phyloP scores from a whole-genome alignment of 176 grass and related monocot species.

The Aechmea fasciata region DNA sequence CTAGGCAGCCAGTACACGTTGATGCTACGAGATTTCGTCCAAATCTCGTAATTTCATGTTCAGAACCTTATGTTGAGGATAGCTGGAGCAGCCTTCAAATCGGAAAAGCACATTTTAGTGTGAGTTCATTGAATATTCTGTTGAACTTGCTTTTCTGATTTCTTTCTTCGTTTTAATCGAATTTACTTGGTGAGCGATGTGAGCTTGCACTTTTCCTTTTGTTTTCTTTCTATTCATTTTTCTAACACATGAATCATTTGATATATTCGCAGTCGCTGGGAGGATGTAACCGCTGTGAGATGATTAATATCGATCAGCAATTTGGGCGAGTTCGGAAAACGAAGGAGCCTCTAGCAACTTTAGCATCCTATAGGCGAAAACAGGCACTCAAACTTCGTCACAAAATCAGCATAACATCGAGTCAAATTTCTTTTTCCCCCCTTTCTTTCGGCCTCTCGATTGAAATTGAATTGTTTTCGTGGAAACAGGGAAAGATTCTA shows the following conservation, averaged over 20 bases:
- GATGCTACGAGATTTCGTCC: conserved; percentile 76
- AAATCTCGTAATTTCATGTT: conserved; percentile 79
- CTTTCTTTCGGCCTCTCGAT: background rate
- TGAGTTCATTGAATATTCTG: conserved; percentile 16
- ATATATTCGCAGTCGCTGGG: conserved; percentile 45
- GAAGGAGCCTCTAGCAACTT: conserved; percentile 80
- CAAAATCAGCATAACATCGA: too few species aligned
- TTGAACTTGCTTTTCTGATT: background rate
- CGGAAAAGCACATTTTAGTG: conserved; percentile 67
- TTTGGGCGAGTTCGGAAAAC: conserved; percentile 48
- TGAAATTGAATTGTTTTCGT: background rate
- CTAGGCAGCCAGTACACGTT: conserved; percentile 22
- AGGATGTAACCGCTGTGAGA: conserved; percentile 93
- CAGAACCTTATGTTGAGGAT: conserved; percentile 66
- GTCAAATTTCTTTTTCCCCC: background rate
- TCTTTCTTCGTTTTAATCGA: background rate
- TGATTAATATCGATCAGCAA: conserved; percentile 74
- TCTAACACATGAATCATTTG: conserved; percentile 5
- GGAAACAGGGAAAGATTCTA: conserved; percentile 69
- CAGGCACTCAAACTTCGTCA: conserved; percentile 27
- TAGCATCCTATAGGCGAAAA: conserved; percentile 76
- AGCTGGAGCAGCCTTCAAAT: conserved; percentile 67
- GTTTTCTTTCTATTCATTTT: background rate
- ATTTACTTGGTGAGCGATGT: background rate
- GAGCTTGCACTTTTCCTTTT: too few species aligned